phyloP scores from a whole-genome alignment of 192 early-diverging fungal genomes.

The Mortierella antarctica region DNA sequence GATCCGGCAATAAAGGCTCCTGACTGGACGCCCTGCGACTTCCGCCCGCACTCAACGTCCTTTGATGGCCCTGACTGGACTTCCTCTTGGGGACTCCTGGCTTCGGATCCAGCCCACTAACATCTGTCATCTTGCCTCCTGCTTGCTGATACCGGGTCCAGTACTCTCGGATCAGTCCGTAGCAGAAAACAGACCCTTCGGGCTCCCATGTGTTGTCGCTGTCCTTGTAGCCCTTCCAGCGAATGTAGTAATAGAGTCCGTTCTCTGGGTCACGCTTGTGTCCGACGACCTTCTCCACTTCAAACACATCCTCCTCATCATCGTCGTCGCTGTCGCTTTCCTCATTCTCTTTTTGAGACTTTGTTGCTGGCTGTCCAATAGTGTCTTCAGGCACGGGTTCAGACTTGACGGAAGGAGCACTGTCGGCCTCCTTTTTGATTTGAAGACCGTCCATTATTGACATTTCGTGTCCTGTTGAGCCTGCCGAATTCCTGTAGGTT shows the following conservation, averaged over 20 bases:
- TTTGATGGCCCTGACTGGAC: neutral
- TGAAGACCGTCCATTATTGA: slow-evolving; percentile 1
- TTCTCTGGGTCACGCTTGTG: neutral
- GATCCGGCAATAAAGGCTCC: slow-evolving; percentile 8
- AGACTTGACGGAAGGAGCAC: too few species aligned
- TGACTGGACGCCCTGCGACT: neutral
- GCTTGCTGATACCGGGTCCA: slow-evolving; percentile 5
- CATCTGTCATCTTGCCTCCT: slow-evolving; percentile 21
- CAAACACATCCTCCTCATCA: slow-evolving; percentile 19
- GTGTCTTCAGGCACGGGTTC: too few species aligned
- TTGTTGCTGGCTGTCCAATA: too few species aligned
- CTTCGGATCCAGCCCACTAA: slow-evolving; percentile 1
- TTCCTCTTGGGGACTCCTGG: neutral
- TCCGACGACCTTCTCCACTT: slow-evolving; percentile 40
- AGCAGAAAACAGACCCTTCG: slow-evolving; percentile 10
- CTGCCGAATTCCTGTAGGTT: too few species aligned
- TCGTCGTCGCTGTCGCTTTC: neutral
- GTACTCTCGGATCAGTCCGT: slow-evolving; percentile 15
- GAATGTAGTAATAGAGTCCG: slow-evolving; percentile 24
- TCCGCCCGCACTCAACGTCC: neutral
- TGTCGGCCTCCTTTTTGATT: slow-evolving; percentile 4
- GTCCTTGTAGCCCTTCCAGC: slow-evolving; percentile 44
- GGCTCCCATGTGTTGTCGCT: slow-evolving; percentile 45
- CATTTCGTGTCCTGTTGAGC: neutral
- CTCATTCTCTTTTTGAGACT: slow-evolving; percentile 10